Evolutionary conservation across 345 rosid species (phyloP), one percentile per base, ranked within the genome.

Genomic region (Murraya paniculata): DNA sequence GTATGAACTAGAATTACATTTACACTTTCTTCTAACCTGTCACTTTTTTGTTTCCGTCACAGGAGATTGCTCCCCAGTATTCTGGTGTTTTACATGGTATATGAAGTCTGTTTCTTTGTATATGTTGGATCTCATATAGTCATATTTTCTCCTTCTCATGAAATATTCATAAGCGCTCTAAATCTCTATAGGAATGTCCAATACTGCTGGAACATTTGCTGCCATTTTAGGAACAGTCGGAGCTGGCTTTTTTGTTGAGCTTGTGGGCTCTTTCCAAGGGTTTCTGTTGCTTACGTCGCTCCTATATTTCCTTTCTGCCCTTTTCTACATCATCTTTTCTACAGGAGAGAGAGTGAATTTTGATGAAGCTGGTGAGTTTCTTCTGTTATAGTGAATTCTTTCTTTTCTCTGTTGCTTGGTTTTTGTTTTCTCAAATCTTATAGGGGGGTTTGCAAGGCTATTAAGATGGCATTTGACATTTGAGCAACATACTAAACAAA

Each of bases 211-310:
- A 59, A 96, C 97, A 28, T 73, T 87, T 39, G 97, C 99, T 41
- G 99, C 99, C 61, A 93, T 96, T 83, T 64, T 91, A 75, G 99
- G 99, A 71, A 93, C 99, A 10, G 93, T 96, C 76, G 98, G 99
- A 85, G 87, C 94, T 82, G 98, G 97, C 79, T 96, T 88, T 87
- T 96, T 93, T 81, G 98, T 92, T 28, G 98, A 96, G 74, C 76
- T 88, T 58, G 86, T 91, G 48, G 98, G 99, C 60, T 96, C 99
- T 18, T 96, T 96, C 87, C 91, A 79, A 85, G 99, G 97, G 85
- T 93, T 96, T 81, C 86, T 96, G 84, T 60, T 91, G 79, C 91
- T 96, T 22, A 93, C 99, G 0, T 86, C 98, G 2, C 59, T 84
- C 38, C 72, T 96, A 53, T 96, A 96, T 81, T 61, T 92, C 71